Base-by-base conservation (phyloP, 495 filamentous ascomycete species). In the Platismatia glauca region DNA sequence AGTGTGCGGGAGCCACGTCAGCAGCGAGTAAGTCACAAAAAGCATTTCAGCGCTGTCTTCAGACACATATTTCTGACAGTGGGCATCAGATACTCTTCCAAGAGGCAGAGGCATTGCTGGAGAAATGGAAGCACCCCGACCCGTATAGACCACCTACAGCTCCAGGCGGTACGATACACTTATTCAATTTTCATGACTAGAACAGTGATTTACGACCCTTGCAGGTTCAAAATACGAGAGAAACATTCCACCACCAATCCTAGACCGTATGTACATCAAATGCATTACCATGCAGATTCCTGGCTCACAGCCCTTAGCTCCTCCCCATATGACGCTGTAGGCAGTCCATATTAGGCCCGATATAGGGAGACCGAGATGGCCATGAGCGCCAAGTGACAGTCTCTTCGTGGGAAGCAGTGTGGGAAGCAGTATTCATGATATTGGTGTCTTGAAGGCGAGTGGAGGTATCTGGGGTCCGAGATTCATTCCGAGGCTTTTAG, bases 61-160 rank as follows among this genome's bases (percentile, higher is more conserved):
- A 43, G 20, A 57, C 8, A 46, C 35, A 9, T 22, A 12, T 27
- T 12, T 27, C 18, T 48, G 31, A 57, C 39, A 6, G 8, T 38
- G 0, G 3, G 31, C 1, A 8, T 59, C n/a, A 97, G 93, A 83
- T 81, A 31, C 71, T 99, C 56, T 77, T 97, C 53, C 82, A 86
- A 65, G 90, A 96, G 74, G 89, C 95, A 37, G 94, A 97, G 74
- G 85, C 86, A 61, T 70, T 96, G 59, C 74, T 99, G 64, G 85
- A 96, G 68, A 89, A 84, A 68, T 99, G 91, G 91, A 97, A 97
- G 74, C 95, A 99, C 71, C 94, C 94, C 4, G 94, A 99, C 71
- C 91, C 93, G 35, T 97, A 96, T 71, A 75, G 80, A 61, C 82
- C 85, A 56, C 94, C 94, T 11, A 93, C 90, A 22, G 93, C 94